phyloP scores from a whole-genome alignment of 2,329 filamentous ascomycete species.

The Aurifilum marmelostoma region DNA sequence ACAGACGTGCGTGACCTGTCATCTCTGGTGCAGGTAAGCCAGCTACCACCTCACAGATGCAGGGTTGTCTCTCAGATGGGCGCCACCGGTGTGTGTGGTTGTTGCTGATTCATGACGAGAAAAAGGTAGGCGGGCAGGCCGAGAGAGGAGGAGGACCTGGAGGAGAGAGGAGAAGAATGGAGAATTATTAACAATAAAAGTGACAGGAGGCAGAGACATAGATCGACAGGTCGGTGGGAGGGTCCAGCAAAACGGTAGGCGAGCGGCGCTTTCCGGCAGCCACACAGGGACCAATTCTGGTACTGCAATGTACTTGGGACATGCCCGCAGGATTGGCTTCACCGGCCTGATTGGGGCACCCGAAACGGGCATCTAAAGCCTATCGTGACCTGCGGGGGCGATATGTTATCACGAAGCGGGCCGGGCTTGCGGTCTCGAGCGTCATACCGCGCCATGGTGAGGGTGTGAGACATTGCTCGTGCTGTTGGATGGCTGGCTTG shows the following conservation, averaged over 20 bases:
- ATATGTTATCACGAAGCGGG: neutral
- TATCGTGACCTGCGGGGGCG: constrained; percentile 7
- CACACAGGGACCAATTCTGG: neutral
- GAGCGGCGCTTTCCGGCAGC: constrained; percentile 14
- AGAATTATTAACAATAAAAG: neutral
- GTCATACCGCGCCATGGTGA: neutral
- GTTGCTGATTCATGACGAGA: neutral
- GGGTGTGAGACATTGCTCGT: neutral
- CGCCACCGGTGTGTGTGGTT: neutral
- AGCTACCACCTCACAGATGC: neutral
- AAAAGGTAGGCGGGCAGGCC: neutral
- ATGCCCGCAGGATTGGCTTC: neutral
- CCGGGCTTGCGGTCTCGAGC: constrained; percentile 7
- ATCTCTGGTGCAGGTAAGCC: neutral
- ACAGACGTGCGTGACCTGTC: constrained; percentile 2
- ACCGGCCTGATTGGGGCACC: neutral
- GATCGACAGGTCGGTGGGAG: neutral
- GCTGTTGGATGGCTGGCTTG: neutral
- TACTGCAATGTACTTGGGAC: neutral
- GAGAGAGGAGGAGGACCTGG: neutral
- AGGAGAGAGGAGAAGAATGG: neutral
- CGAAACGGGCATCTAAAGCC: neutral
- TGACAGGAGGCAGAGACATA: too few species aligned
- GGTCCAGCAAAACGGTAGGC: neutral
- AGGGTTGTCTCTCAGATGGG: neutral